Evolutionary conservation across 805 yeast genomes (phyloP).

Genomic region (Saturnispora hagleri): DNA sequence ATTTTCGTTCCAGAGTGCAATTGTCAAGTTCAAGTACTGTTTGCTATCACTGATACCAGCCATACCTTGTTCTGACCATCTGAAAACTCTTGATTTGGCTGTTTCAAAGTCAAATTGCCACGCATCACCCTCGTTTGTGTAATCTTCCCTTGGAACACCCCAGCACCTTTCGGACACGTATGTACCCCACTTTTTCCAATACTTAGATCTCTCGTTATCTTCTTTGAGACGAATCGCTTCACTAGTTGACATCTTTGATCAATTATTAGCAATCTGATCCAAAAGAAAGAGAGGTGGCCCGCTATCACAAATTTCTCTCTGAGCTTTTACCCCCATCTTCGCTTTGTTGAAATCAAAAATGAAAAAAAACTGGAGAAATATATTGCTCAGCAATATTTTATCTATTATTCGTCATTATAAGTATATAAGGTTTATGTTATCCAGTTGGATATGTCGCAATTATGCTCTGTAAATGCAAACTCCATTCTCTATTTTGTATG

Average conservation of each 20-base stretch:
- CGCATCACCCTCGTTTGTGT: constrained; percentile 78
- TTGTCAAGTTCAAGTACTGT: constrained; percentile 63
- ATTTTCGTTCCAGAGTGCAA: constrained; percentile 88
- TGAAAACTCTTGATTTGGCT: constrained; percentile 66
- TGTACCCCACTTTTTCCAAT: constrained; percentile 90
- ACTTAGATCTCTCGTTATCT: constrained; percentile 34
- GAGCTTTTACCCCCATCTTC: not conserved
- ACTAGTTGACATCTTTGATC: constrained; percentile 9
- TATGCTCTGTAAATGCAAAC: not conserved
- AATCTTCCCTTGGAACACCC: constrained; percentile 84
- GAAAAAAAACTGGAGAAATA: not conserved
- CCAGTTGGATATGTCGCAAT: not conserved
- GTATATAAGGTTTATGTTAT: too few relatives aligned
- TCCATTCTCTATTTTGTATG: constrained; percentile 1
- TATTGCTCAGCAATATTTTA: not conserved
- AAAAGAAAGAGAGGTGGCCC: not conserved
- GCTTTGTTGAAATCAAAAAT: not conserved
- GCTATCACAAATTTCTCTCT: not conserved
- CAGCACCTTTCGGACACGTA: constrained; percentile 82
- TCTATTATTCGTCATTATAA: not conserved
- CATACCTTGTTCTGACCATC: constrained; percentile 96
- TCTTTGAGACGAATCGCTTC: constrained; percentile 36
- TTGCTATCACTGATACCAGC: constrained; percentile 85
- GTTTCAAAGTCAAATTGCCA: constrained; percentile 89
- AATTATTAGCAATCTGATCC: not conserved